Percentiles rank a stretch among this genome's conserved stretches.
Conservation (phyloP, 495 filamentous ascomycete genomes). For the Aspergillus sparsus region DNA sequence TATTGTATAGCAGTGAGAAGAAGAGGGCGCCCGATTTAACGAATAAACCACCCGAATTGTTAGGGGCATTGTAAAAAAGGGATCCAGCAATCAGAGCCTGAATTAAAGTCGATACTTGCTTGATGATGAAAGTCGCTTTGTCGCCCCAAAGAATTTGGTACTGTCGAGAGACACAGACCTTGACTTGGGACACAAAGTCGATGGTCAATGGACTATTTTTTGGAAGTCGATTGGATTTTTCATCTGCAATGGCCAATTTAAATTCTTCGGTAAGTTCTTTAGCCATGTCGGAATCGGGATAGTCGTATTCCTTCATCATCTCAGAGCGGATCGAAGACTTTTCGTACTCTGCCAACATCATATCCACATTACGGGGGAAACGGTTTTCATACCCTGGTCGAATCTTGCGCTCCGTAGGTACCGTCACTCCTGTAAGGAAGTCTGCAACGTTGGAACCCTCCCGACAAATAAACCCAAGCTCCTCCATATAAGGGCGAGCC, state of each 20-base stretch:
- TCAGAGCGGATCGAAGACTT: conserved; percentile 36
- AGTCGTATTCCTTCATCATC: conserved; percentile 52
- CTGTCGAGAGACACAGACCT: conserved; percentile 54
- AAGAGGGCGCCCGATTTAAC: conserved; percentile 62
- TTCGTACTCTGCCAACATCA: conserved; percentile 41
- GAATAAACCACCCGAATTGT: conserved; percentile 50
- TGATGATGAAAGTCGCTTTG: conserved; percentile 60
- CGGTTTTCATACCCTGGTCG: conserved; percentile 52
- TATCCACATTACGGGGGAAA: conserved; percentile 50
- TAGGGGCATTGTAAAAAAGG: conserved; percentile 43
- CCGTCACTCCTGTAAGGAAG: conserved; percentile 71
- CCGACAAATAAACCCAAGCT: conserved; percentile 66
- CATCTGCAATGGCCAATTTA: conserved; percentile 45
- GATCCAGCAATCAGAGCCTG: conserved; percentile 48
- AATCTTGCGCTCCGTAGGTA: conserved; percentile 64
- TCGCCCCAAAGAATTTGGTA: conserved; percentile 63
- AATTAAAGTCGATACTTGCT: conserved; percentile 49
- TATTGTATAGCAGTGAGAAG: conserved; percentile 75
- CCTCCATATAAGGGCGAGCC: conserved; percentile 67
- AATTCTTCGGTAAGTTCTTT: conserved; percentile 51
- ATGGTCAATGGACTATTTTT: conserved; percentile 56
- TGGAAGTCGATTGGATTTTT: conserved; percentile 43
- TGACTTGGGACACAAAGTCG: conserved; percentile 58
- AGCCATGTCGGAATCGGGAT: conserved; percentile 48
- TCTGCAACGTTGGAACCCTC: conserved; percentile 70